These are phyloP conservation scores for Mesembryanthemum crystallinum DNA, from an alignment of 148 eudicot species.

Conservation along the genomic window DNA sequence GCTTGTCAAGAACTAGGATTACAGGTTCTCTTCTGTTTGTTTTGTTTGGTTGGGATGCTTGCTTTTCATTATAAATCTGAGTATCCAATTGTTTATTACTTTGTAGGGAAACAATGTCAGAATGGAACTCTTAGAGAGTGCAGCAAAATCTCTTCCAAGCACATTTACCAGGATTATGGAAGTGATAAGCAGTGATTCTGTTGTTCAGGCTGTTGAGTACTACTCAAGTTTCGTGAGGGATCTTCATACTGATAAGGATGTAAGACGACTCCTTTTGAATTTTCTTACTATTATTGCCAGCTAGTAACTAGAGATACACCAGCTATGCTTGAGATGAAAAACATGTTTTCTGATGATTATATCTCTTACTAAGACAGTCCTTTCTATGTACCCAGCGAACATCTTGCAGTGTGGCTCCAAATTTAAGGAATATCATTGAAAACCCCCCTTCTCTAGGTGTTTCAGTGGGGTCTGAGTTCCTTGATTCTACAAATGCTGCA, in stretches of 20 bases:
- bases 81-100: background rate
- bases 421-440: slow-evolving; percentile 51
- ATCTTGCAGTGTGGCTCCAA: slow-evolving; percentile 41
- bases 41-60: background rate
- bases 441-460: slow-evolving; percentile 60
- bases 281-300: background rate
- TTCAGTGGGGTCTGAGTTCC: slow-evolving; percentile 45
- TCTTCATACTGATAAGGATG: slow-evolving; percentile 68
- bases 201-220: slow-evolving; percentile 73
- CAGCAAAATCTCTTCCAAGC: slow-evolving; percentile 65
- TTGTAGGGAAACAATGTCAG: slow-evolving; percentile 79
- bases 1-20: slow-evolving; percentile 94
- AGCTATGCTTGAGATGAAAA: background rate
- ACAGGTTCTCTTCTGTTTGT: slow-evolving; percentile 45
- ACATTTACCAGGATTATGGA: slow-evolving; percentile 70
- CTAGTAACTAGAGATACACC: background rate
- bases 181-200: slow-evolving; percentile 63
- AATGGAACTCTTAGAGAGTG: slow-evolving; percentile 80
- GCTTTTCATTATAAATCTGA: background rate
- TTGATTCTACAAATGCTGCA: slow-evolving; percentile 33
- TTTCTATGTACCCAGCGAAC: slow-evolving; percentile 40
- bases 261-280: slow-evolving; percentile 30
- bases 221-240: slow-evolving; percentile 70
- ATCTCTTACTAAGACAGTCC: background rate
- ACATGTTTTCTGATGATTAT: background rate